Evolutionary conservation across 441 rosid genomes (phyloP), one percentile per base, ranked within the genome.

Genomic region (Biscutella auriculata): DNA sequence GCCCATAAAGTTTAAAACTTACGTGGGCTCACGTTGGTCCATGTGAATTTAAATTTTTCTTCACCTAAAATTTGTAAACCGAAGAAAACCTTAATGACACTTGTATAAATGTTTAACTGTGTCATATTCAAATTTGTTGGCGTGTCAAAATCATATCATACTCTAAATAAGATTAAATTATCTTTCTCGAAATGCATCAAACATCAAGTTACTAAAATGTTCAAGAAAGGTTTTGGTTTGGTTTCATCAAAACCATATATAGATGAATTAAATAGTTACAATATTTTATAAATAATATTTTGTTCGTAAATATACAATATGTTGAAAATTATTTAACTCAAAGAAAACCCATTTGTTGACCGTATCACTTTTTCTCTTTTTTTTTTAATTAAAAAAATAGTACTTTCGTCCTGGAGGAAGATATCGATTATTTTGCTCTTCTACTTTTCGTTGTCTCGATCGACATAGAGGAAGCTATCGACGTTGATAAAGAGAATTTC

Each of bases 391-490:
- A n/a, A n/a, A n/a, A n/a, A n/a, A 58, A 43, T 9, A 49, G 11
- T 23, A 42, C 33, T 34, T 58, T 58, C 35, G 50, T 9, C 27
- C 27, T 26, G 47, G 49, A 59, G 28, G 63, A 60, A 53, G 55
- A 15, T 34, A 46, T 40, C 34, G 67, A 47, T 17, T n/a, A n/a
- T 61, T 59, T 40, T 54, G 67, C 37, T 40, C 16, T 17, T 51
- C 30, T 67, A 45, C 59, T 57, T 65, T 56, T 49, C 63, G n/a
- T 55, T 29, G 15, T 65, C 63, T 57, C 14, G 63, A 65, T 57
- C 63, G 57, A 65, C 62, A 63, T 59, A 44, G 15, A 42, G 37
- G 21, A 61, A 60, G 62, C 44, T 66, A 60, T 43, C 37, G 51
- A 29, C 41, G 48, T 40, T 65, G 49, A 12, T 23, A 35, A 33